Conservation (phyloP, 108 stramenopile genomes). For the Epipyxis sp. region DNA sequence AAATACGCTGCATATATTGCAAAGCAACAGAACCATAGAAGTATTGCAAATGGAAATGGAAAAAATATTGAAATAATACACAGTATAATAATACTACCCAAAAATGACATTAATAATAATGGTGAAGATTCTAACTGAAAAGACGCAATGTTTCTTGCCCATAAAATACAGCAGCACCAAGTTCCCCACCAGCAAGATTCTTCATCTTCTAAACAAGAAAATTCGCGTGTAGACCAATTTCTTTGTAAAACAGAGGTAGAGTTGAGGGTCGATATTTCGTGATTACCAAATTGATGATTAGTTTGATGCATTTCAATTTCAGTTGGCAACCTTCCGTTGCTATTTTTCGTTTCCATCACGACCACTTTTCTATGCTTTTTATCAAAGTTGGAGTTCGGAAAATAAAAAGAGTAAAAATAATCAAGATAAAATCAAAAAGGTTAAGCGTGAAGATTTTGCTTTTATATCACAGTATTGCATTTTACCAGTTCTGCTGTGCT, state of each 20-base stretch:
- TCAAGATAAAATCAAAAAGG: too few species aligned
- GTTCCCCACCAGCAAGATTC: conserved; percentile 30
- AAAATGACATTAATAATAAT: not conserved
- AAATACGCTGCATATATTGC: not conserved
- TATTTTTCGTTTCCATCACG: too few species aligned
- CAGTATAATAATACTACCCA: not conserved
- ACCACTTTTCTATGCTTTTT: too few species aligned
- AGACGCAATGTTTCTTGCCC: not conserved
- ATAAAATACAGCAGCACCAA: conserved; percentile 26
- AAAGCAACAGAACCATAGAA: not conserved
- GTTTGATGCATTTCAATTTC: too few species aligned
- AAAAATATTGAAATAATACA: not conserved
- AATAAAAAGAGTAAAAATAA: too few species aligned
- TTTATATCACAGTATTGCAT: too few species aligned
- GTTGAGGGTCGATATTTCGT: too few species aligned
- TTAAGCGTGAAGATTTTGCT: too few species aligned
- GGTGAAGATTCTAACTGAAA: conserved; percentile 14
- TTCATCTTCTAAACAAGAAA: conserved; percentile 6
- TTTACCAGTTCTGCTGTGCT: too few species aligned
- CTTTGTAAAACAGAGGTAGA: not conserved
- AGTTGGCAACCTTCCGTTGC: too few species aligned
- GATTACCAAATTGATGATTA: too few species aligned
- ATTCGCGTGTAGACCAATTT: conserved; percentile 1
- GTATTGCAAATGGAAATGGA: not conserved
- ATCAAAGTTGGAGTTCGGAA: too few species aligned